phyloP scores from a whole-genome alignment of 352 stramenopile species.

The Nothophytophthora sp. region DNA sequence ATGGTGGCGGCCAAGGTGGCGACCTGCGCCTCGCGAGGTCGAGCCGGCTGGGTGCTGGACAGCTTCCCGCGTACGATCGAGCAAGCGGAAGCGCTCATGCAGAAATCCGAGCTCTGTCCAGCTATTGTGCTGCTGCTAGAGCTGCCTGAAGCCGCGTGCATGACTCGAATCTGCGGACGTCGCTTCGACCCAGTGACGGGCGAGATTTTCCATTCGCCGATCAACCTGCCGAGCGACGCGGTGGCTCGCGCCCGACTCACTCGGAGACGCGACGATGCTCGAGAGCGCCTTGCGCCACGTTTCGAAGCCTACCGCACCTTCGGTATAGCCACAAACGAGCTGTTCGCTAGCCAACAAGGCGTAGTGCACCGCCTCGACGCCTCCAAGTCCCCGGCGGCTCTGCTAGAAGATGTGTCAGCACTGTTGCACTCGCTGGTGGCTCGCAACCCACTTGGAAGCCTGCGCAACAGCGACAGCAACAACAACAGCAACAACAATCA shows the following conservation, averaged over 20 bases:
- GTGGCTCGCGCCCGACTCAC: conserved; percentile 54
- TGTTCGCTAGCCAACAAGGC: conserved; percentile 25
- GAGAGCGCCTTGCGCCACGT: conserved; percentile 54
- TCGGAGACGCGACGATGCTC: conserved; percentile 53
- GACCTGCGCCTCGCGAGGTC: conserved; percentile 26
- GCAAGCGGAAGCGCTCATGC: conserved; percentile 47
- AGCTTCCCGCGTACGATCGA: conserved; percentile 71
- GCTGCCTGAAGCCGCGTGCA: conserved; percentile 45
- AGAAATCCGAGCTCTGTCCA: conserved; percentile 45
- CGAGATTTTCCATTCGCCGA: conserved; percentile 61
- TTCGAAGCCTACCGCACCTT: conserved; percentile 70
- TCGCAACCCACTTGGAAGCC: conserved; percentile 3
- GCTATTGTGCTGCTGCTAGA: conserved; percentile 62
- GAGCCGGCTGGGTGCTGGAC: conserved; percentile 67
- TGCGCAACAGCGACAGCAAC: conserved; percentile 5
- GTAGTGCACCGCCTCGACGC: conserved; percentile 53
- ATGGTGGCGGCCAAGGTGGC: conserved; percentile 71
- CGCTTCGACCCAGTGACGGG: conserved; percentile 64
- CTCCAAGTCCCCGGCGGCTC: conserved; percentile 21
- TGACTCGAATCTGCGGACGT: conserved; percentile 48
- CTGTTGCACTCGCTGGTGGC: conserved; percentile 38
- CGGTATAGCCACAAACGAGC: conserved; percentile 51
- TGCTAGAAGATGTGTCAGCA: conserved; percentile 44
- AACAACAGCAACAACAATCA: conserved; percentile 23
- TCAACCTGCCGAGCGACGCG: conserved; percentile 38